These are phyloP conservation scores for Coemansia sp. DNA, from an alignment of 192 early-diverging fungal species.

Conservation along the genomic window DNA sequence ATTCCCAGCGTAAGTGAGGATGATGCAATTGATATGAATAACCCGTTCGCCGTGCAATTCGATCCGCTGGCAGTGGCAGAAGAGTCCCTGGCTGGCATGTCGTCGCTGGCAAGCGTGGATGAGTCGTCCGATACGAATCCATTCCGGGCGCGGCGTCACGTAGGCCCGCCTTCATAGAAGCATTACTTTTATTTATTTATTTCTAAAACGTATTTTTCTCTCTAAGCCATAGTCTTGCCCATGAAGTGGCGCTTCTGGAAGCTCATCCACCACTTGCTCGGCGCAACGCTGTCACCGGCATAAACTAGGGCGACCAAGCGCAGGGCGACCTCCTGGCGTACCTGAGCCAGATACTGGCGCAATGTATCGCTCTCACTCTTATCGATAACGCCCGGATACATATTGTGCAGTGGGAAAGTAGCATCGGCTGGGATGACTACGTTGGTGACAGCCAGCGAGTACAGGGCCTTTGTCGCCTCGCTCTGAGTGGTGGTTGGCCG, in stretches of 20 bases:
- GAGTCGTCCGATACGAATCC: neutral
- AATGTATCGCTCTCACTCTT: slow-evolving; percentile 76
- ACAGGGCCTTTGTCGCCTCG: slow-evolving; percentile 78
- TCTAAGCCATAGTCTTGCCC: slow-evolving; percentile 71
- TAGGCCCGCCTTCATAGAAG: slow-evolving; percentile 5
- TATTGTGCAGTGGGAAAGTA: slow-evolving; percentile 86
- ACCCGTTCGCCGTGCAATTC: slow-evolving; percentile 11
- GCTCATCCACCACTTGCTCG: slow-evolving; percentile 99
- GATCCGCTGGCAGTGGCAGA: neutral
- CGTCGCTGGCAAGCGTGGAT: neutral
- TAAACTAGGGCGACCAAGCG: slow-evolving; percentile 79
- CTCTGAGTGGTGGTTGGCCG: slow-evolving; percentile 58
- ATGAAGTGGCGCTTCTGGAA: slow-evolving; percentile 99
- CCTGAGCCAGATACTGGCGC: slow-evolving; percentile 83
- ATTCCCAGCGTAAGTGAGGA: neutral
- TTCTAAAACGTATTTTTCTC: neutral
- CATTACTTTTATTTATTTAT: neutral
- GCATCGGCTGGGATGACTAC: slow-evolving; percentile 94
- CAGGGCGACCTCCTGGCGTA: slow-evolving; percentile 83
- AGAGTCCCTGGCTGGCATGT: neutral
- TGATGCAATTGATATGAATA: neutral
- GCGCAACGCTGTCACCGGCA: slow-evolving; percentile 63
- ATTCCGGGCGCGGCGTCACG: neutral
- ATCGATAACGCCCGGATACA: slow-evolving; percentile 75
- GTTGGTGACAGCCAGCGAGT: slow-evolving; percentile 83